Percentiles rank a stretch among this genome's conserved stretches.
These are phyloP conservation scores for Blastomyces parvus DNA, from an alignment of 2,329 filamentous ascomycete genomes.

Conservation along the genomic window DNA sequence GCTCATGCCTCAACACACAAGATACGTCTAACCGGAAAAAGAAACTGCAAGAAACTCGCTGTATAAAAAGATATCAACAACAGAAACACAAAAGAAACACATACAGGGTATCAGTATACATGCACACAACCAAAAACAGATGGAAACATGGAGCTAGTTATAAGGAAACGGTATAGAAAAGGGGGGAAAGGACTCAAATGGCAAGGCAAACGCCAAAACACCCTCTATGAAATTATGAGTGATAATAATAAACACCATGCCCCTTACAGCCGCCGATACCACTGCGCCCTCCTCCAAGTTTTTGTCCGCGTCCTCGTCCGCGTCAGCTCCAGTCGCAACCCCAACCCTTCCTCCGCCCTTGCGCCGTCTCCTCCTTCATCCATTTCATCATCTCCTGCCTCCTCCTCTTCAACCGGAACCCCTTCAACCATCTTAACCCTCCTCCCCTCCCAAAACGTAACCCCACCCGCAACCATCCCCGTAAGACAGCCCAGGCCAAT, in stretches of 20 bases:
- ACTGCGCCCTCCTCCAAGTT: background rate
- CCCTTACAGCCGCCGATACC: slow-evolving; percentile 6
- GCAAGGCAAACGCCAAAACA: background rate
- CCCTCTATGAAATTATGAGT: too few relatives aligned
- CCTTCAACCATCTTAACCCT: slow-evolving; percentile 63
- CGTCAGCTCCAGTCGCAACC: background rate
- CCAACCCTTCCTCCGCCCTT: background rate
- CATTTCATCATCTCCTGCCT: background rate
- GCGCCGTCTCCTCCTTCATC: background rate
- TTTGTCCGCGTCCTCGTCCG: background rate
- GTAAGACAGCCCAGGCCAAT: slow-evolving; percentile 64
- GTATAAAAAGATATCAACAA: background rate
- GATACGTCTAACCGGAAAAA: too few relatives aligned
- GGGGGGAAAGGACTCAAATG: background rate
- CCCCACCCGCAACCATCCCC: slow-evolving; percentile 57
- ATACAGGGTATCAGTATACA: background rate
- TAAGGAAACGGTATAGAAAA: background rate
- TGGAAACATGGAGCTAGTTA: background rate
- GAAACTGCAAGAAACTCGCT: too few relatives aligned
- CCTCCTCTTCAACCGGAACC: slow-evolving; percentile 52
- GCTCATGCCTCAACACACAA: too few relatives aligned
- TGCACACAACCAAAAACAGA: background rate
- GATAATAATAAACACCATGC: background rate
- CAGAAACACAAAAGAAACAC: background rate
- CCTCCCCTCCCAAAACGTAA: slow-evolving; percentile 63